Percentiles rank a stretch among this genome's conserved stretches.
These are phyloP conservation scores for Serendipita sp. DNA, from an alignment of 1,284 basidiomycete species.

Conservation along the genomic window DNA sequence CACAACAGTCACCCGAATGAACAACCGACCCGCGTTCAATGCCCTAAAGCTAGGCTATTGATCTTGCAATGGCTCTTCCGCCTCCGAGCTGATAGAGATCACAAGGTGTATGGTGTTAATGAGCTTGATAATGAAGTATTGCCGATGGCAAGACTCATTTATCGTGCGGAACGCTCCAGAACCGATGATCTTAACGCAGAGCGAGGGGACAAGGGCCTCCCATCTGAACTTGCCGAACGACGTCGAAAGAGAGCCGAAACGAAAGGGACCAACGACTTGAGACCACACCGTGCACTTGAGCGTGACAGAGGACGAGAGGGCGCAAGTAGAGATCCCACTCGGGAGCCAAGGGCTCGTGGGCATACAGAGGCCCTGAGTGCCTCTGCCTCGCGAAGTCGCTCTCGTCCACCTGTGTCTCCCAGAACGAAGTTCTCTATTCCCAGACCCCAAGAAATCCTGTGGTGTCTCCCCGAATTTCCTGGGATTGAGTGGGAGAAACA, in stretches of 20 bases:
- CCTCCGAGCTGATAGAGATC: constrained; percentile 81
- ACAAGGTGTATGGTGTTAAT: constrained; percentile 55
- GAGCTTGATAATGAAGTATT: constrained; percentile 41
- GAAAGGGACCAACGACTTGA: neutral
- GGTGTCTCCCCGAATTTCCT: constrained; percentile 65
- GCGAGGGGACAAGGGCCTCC: constrained; percentile 16
- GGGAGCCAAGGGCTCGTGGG: constrained; percentile 19
- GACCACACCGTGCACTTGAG: neutral
- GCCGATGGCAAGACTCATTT: constrained; percentile 41
- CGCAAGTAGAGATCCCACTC: constrained; percentile 2
- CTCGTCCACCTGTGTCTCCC: constrained; percentile 32
- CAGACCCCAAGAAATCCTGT: constrained; percentile 37
- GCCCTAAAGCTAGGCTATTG: constrained; percentile 51
- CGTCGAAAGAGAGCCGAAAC: neutral
- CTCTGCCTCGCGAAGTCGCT: constrained; percentile 43
- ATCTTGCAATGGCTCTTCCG: constrained; percentile 82
- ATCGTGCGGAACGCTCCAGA: constrained; percentile 23
- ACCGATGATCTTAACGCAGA: neutral
- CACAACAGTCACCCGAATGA: constrained; percentile 16
- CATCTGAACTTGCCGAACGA: constrained; percentile 22
- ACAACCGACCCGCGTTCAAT: constrained; percentile 19
- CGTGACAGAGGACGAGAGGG: constrained; percentile 10
- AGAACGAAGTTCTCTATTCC: constrained; percentile 20
- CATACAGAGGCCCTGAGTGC: constrained; percentile 18
- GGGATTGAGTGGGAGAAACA: constrained; percentile 48